Evolutionary conservation across 169 alveolate species (phyloP).

Genomic region (Plasmodium sp.): DNA sequence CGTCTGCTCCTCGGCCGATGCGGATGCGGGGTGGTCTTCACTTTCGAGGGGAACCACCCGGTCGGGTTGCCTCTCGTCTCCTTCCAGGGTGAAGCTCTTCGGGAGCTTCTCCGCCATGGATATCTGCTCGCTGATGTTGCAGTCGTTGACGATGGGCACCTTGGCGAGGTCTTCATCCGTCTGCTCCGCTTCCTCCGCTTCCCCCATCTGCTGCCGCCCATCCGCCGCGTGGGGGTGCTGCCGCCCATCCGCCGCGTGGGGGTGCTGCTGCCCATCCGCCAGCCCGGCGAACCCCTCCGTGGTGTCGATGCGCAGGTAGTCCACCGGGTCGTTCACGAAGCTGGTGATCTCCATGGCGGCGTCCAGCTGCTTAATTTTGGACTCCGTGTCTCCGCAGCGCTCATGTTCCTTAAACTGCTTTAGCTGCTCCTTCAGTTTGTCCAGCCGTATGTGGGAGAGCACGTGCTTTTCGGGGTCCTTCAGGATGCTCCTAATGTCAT

Average conservation of each 20-base stretch:
- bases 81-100: conserved; percentile 14
- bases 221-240: too few relatives aligned
- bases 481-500: conserved; percentile 11
- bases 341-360: conserved; percentile 44
- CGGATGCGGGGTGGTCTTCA: neutral
- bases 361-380: conserved; percentile 47
- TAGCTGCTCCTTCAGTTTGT: conserved; percentile 33
- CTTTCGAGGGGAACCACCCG: neutral
- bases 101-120: conserved; percentile 49
- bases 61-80: conserved; percentile 33
- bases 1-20: neutral
- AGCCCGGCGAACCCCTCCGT: neutral
- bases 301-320: conserved; percentile 42
- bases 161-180: conserved; percentile 1
- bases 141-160: conserved; percentile 47
- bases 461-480: conserved; percentile 32
- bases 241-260: neutral
- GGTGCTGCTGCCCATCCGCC: neutral
- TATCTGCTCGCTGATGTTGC: conserved; percentile 17
- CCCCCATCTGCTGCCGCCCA: neutral
- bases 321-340: conserved; percentile 41
- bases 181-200: neutral
- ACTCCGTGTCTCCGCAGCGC: conserved; percentile 45
- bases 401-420: conserved; percentile 28
- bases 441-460: conserved; percentile 13